Evolutionary conservation across 2,329 filamentous ascomycete genomes (phyloP).

Genomic region (Rhinocladiella mackenziei): DNA sequence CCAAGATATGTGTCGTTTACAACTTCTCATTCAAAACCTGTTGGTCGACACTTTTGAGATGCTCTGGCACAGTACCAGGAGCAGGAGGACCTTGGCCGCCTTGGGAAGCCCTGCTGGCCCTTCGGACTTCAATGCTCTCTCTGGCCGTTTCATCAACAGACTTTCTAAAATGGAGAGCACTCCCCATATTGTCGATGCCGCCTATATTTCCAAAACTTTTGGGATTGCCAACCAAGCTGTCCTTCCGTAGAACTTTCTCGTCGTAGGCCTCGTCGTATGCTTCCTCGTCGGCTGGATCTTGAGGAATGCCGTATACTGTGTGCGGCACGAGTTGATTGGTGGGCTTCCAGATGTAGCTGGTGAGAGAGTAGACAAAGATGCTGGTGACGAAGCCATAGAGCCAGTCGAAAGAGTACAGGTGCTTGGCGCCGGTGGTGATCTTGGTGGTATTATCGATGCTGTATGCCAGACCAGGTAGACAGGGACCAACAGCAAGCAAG

Average conservation of each 20-base stretch:
- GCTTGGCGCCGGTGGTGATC: constrained; percentile 44
- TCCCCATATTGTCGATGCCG: constrained; percentile 20
- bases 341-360: constrained; percentile 21
- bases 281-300: constrained; percentile 16
- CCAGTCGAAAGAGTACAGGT: constrained; percentile 64
- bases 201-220: constrained; percentile 23
- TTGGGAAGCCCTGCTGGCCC: constrained; percentile 14
- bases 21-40: constrained; percentile 13
- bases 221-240: constrained; percentile 23
- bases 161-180: constrained; percentile 15
- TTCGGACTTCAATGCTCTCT: constrained; percentile 14
- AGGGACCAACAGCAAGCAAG: constrained; percentile 17
- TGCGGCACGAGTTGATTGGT: constrained; percentile 15
- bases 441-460: constrained; percentile 42
- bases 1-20: not conserved
- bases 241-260: constrained; percentile 20
- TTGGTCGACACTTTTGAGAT: constrained; percentile 14
- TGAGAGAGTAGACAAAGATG: constrained; percentile 51
- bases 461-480: constrained; percentile 54
- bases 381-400: constrained; percentile 58
- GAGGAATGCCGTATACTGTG: constrained; percentile 24
- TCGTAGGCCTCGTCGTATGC: constrained; percentile 19
- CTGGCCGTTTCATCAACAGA: constrained; percentile 22
- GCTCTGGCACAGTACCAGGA: constrained; percentile 8
- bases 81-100: constrained; percentile 16